Evolutionary conservation across 352 stramenopile genomes (phyloP).

Genomic region (Phytophthora quininea): DNA sequence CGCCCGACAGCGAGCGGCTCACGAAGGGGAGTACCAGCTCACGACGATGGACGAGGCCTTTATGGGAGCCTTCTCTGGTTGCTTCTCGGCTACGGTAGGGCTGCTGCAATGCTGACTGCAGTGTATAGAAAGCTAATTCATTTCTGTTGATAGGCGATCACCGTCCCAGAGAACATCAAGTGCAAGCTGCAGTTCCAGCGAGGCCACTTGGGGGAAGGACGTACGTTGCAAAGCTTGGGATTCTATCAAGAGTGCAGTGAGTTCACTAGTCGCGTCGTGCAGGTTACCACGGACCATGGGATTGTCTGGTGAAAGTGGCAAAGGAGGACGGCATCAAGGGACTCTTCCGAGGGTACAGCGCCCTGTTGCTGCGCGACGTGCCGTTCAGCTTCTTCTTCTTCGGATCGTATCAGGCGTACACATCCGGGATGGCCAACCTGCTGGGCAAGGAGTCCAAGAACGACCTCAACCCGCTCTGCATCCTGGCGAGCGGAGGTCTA

Average conservation of each 20-base stretch:
- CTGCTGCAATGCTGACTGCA: slow-evolving; percentile 25
- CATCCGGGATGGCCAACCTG: slow-evolving; percentile 48
- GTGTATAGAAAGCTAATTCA: background rate
- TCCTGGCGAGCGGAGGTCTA: slow-evolving; percentile 79
- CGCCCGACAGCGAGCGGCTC: slow-evolving; percentile 44
- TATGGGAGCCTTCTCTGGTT: slow-evolving; percentile 77
- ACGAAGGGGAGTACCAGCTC: slow-evolving; percentile 61
- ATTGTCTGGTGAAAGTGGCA: slow-evolving; percentile 73
- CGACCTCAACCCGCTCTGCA: slow-evolving; percentile 72
- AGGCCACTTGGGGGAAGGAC: slow-evolving; percentile 62
- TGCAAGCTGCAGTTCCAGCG: slow-evolving; percentile 79
- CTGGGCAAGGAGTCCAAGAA: slow-evolving; percentile 67
- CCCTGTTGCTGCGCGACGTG: slow-evolving; percentile 85
- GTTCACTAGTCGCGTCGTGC: background rate
- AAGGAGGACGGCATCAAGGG: slow-evolving; percentile 65
- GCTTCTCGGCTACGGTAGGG: slow-evolving; percentile 84
- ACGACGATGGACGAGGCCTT: slow-evolving; percentile 84
- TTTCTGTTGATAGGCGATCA: slow-evolving; percentile 52
- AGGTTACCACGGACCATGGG: slow-evolving; percentile 69
- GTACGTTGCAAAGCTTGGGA: slow-evolving; percentile 32
- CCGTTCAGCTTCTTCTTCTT: slow-evolving; percentile 94
- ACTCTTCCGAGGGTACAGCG: slow-evolving; percentile 83
- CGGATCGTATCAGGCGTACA: slow-evolving; percentile 82
- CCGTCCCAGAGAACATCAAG: slow-evolving; percentile 78
- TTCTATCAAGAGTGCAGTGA: background rate